A percentile compares a stretch with the other conserved stretches of the same genome.
These are phyloP conservation scores for Volvariella surrecta DNA, from an alignment of 1,284 basidiomycete genomes.

Conservation along the genomic window DNA sequence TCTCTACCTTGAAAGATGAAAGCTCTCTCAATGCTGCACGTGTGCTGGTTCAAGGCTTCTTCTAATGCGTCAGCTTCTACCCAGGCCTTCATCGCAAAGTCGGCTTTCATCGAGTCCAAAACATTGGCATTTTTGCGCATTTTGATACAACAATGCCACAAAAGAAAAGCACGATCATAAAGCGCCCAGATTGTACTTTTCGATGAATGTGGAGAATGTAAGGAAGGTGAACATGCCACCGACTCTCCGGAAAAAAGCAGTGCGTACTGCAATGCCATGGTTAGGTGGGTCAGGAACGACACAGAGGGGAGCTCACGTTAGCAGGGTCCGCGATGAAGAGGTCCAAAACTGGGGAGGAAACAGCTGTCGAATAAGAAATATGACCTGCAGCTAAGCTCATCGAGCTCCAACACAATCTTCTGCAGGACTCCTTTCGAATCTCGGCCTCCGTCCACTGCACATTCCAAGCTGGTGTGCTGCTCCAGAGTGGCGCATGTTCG, in stretches of 20 bases:
- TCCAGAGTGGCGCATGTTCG: constrained; percentile 55
- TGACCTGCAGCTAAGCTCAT: constrained; percentile 55
- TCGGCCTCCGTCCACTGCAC: constrained; percentile 49
- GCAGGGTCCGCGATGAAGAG: constrained; percentile 56
- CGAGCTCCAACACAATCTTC: constrained; percentile 66
- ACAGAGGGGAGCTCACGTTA: constrained; percentile 35
- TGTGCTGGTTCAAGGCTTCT: constrained; percentile 50
- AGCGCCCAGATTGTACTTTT: constrained; percentile 69
- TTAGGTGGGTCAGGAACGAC: background rate
- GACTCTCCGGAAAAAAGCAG: constrained; percentile 66
- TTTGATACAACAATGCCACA: constrained; percentile 65
- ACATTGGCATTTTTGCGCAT: constrained; percentile 37
- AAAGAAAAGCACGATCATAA: constrained; percentile 55
- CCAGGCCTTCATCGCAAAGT: constrained; percentile 62
- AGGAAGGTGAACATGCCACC: constrained; percentile 26
- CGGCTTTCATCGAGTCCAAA: constrained; percentile 41
- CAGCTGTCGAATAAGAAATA: constrained; percentile 49
- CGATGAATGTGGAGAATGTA: constrained; percentile 23
- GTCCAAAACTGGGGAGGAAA: constrained; percentile 29
- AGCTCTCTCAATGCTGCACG: constrained; percentile 54
- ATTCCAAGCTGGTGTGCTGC: constrained; percentile 55
- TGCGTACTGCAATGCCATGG: constrained; percentile 16
- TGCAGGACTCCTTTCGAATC: constrained; percentile 59
- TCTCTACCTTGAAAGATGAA: constrained; percentile 66
- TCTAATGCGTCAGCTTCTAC: constrained; percentile 64